These are phyloP conservation scores for Viola pubescens DNA, from an alignment of 441 rosid species.

Conservation along the genomic window DNA sequence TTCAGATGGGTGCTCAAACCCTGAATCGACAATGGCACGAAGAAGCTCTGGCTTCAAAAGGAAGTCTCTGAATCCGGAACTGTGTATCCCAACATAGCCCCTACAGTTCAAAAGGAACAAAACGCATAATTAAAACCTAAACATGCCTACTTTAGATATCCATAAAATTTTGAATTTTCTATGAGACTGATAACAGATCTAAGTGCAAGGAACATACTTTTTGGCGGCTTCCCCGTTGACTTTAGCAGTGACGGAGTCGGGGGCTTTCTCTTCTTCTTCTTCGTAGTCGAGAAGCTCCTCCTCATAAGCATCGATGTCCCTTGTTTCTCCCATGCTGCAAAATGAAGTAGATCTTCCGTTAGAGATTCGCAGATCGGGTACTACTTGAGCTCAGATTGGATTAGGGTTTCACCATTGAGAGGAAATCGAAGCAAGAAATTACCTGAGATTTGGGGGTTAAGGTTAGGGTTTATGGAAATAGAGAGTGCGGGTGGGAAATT, in stretches of 20 bases:
- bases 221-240: slow-evolving; percentile 84
- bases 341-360: background rate
- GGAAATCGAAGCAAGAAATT: background rate
- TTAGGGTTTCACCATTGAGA: slow-evolving; percentile 1
- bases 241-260: slow-evolving; percentile 60
- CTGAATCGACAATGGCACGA: slow-evolving; percentile 92
- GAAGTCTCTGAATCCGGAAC: slow-evolving; percentile 99
- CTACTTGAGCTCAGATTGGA: background rate
- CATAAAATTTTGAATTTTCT: too few species aligned
- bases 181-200: background rate
- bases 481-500: background rate
- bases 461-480: slow-evolving; percentile 28
- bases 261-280: slow-evolving; percentile 87
- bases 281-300: slow-evolving; percentile 98
- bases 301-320: slow-evolving; percentile 92
- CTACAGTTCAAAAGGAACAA: slow-evolving; percentile 25
- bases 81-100: slow-evolving; percentile 98
- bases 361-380: slow-evolving; percentile 15
- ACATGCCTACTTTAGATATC: background rate
- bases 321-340: slow-evolving; percentile 68
- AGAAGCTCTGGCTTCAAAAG: slow-evolving; percentile 98
- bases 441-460: slow-evolving; percentile 5
- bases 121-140: background rate
- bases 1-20: slow-evolving; percentile 99
- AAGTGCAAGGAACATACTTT: slow-evolving; percentile 46